Base-by-base conservation (phyloP, 805 yeast genomes). In the Lachancea thermotolerans region DNA sequence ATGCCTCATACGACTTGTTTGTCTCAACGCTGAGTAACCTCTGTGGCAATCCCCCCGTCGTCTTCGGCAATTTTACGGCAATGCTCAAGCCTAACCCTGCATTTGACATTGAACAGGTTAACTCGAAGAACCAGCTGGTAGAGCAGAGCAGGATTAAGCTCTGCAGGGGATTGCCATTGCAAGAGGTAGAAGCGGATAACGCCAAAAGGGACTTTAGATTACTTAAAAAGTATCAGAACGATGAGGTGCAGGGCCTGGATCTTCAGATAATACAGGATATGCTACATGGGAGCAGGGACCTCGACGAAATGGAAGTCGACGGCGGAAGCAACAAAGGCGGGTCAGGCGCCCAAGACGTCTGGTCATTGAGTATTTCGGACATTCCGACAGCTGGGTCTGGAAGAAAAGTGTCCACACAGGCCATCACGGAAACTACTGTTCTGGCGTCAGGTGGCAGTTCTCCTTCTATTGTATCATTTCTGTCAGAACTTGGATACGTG, bases 321-420 rank as follows among this genome's bases (percentile, higher is more conserved):
- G 32, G 34, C 18, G 42, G 16, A 10, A 29, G 8, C 35, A 36
- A 6, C 28, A 33, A 2, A 17, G 28, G n/a, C 35, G 42, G 33
- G 5, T 30, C 33, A 30, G 9, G 9, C 9, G 6, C 33, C 18
- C 38, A 33, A 11, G 15, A 41, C 10, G 14, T 36, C 21, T 85
- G 90, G 91, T 73, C 81, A 1, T 55, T 85, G 7, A 84, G 78
- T 52, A 69, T 80, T 21, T 69, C 78, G 4, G 95, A 85, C 62
- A 81, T 85, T 10, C 93, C 93, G 1, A 77, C 81, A 6, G 90
- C 87, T 9, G 91, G 91, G 3, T 75, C 72, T 65, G 56, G 50
- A 35, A 73, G 76, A 56, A 74, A 75, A 60, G 81, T 75, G 44
- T 74, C 73, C 18, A 78, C 75, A 48, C 95, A 88, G 59, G 75